Conservation (phyloP, 768 basidiomycete genomes). For the button mushroom (Agaricus bisporus) region DNA sequence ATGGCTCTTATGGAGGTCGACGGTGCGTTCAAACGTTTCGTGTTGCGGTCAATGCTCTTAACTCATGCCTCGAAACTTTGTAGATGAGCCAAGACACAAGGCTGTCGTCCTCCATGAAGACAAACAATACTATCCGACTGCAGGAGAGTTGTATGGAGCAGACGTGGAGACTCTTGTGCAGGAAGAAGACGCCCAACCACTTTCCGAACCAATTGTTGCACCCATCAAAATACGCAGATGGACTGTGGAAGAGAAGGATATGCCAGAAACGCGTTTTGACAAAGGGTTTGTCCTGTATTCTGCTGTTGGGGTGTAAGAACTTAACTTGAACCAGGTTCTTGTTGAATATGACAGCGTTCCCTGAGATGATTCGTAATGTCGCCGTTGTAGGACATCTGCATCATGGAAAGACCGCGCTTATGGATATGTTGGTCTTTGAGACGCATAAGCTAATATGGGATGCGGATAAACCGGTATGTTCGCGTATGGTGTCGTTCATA, state of each 20-base stretch:
- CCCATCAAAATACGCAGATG: conserved; percentile 95
- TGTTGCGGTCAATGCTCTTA: conserved; percentile 2
- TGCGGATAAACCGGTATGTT: conserved; percentile 74
- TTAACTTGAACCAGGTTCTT: conserved; percentile 57
- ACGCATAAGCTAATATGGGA: conserved; percentile 96
- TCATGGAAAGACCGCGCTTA: conserved; percentile 93
- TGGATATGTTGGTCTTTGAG: conserved; percentile 97
- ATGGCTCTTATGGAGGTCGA: conserved; percentile 82
- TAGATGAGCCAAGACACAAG: conserved; percentile 66
- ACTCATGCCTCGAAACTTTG: not conserved
- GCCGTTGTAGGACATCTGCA: conserved; percentile 95
- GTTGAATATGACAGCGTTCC: conserved; percentile 85
- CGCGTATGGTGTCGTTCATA: not conserved
- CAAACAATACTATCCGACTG: conserved; percentile 96
- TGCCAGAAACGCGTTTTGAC: conserved; percentile 97
- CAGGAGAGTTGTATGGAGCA: conserved; percentile 84
- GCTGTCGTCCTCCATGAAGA: conserved; percentile 92
- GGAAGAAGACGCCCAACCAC: conserved; percentile 95
- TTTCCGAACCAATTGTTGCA: conserved; percentile 91
- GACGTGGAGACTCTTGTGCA: conserved; percentile 97
- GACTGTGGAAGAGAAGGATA: conserved; percentile 90
- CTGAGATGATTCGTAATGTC: conserved; percentile 94
- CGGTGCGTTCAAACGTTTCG: conserved; percentile 38
- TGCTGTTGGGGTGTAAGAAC: not conserved
- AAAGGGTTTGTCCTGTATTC: conserved; percentile 61